Percentiles rank a stretch among this genome's conserved stretches.
phyloP scores from a whole-genome alignment of 2,329 filamentous ascomycete genomes.

The Zasmidium angulare region DNA sequence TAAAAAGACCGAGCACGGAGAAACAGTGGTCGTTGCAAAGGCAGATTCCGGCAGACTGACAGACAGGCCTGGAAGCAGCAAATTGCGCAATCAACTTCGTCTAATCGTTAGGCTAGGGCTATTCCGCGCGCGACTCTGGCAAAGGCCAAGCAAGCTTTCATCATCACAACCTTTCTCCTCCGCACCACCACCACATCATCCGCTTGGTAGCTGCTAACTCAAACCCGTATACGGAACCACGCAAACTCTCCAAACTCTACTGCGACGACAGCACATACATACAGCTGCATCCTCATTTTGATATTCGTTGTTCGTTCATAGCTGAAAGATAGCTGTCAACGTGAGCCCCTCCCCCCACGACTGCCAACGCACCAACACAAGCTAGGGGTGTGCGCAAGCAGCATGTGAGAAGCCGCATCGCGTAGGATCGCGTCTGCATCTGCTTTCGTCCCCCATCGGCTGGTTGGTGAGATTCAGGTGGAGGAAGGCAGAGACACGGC shows the following conservation, averaged over 20 bases:
- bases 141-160: no score
- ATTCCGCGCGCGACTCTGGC: no score
- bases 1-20: neutral
- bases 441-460: neutral
- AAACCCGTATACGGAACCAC: neutral
- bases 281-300: neutral
- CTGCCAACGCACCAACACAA: neutral
- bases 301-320: no score
- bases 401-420: neutral
- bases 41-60: neutral
- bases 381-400: neutral
- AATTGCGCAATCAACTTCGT: neutral
- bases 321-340: neutral
- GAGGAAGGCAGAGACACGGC: neutral
- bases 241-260: neutral
- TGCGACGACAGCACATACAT: neutral
- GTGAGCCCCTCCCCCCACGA: neutral
- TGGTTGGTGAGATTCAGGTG: neutral
- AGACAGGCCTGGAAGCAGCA: neutral
- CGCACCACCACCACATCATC: neutral
- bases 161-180: neutral
- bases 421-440: neutral
- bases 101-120: neutral
- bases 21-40: neutral
- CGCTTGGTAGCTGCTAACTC: neutral